Base-by-base conservation (phyloP, 352 stramenopile genomes). In the Globisporangium parvum region DNA sequence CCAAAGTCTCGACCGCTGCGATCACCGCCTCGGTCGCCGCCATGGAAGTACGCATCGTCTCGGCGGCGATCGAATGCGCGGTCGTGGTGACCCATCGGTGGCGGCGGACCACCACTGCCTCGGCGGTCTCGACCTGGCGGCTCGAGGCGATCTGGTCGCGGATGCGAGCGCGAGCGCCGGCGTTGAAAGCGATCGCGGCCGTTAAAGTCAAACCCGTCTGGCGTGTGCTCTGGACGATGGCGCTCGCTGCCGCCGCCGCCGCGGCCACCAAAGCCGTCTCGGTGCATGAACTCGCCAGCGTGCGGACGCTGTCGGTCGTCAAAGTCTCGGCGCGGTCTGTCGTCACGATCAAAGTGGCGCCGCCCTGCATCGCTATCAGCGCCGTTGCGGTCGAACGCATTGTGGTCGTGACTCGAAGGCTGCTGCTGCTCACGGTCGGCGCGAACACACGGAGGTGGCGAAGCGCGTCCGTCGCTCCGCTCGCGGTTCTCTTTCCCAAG, bases 1-100 rank as follows among this genome's bases (percentile, higher is more conserved):
- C 48, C n/a, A 21, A 44, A 48, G 40, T 12, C 10, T n/a, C 23
- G 15, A 17, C 18, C 18, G n/a, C 39, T 24, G 9, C 47, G 24
- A 5, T 33, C 47, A 9, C 47, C 40, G 4, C 31, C 8, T 2
- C 15, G 15, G 5, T 24, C 51, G n/a, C 41, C 51, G n/a, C 41
- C 48, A 18, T 48, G 23, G 28, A 50, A 49, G 39, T 51, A 48
- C 37, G 40, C 28, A 31, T 39, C n/a, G 18, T 53, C 46, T 37
- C 55, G 45, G 24, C 54, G 44, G 26, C 46, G 47, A 14, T 42
- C 55, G 17, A 60, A 60, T 9, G 24, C 47, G 31, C 47, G 47
- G 2, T 53, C 28, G 0, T n/a, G 37, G 8, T n/a, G 14, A 12
- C n/a, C 12, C 31, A 37, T 37, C 12, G 31, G 31, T 8, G 31